These are phyloP conservation scores for Pseudonitzschia multistriata DNA, from an alignment of 108 stramenopile species.

Conservation along the genomic window DNA sequence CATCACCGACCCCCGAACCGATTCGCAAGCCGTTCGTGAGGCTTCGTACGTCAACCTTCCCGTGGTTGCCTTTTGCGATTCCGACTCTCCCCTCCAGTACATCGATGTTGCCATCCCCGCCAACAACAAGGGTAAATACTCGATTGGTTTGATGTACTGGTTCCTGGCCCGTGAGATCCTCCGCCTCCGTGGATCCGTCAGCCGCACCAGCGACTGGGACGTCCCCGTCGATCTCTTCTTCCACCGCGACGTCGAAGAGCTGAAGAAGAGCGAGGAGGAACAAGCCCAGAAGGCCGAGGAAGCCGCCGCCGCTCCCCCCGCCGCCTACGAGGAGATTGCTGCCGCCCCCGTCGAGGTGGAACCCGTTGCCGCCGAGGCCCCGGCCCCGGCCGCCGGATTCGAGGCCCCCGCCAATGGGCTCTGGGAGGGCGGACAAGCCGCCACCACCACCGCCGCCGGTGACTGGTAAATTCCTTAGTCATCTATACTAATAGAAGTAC, in stretches of 20 bases:
- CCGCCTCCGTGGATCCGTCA: constrained; percentile 94
- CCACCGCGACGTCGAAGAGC: constrained; percentile 99
- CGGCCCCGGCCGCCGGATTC: constrained; percentile 17
- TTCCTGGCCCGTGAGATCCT: constrained; percentile 98
- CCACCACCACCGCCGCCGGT: constrained; percentile 26
- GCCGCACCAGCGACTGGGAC: constrained; percentile 90
- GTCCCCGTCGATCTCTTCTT: constrained; percentile 99
- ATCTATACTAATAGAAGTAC: background rate
- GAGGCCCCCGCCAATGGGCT: constrained; percentile 34
- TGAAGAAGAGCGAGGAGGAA: constrained; percentile 97
- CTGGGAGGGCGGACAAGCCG: constrained; percentile 52
- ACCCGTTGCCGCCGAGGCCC: constrained; percentile 31
- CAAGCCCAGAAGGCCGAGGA: constrained; percentile 89
- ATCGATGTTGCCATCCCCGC: constrained; percentile 99
- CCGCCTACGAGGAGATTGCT: constrained; percentile 54
- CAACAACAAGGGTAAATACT: constrained; percentile 99
- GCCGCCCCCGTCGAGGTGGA: constrained; percentile 43
- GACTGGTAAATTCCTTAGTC: constrained; percentile 44
- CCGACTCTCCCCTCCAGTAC: constrained; percentile 97
- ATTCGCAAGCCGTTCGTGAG: constrained; percentile 96
- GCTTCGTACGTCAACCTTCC: constrained; percentile 98
- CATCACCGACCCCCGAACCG: constrained; percentile 98
- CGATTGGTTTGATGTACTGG: constrained; percentile 99
- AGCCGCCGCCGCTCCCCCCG: constrained; percentile 49
- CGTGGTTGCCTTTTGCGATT: constrained; percentile 98